Evolutionary conservation across 768 basidiomycete species (phyloP).

Genomic region (Mycena belliarum): DNA sequence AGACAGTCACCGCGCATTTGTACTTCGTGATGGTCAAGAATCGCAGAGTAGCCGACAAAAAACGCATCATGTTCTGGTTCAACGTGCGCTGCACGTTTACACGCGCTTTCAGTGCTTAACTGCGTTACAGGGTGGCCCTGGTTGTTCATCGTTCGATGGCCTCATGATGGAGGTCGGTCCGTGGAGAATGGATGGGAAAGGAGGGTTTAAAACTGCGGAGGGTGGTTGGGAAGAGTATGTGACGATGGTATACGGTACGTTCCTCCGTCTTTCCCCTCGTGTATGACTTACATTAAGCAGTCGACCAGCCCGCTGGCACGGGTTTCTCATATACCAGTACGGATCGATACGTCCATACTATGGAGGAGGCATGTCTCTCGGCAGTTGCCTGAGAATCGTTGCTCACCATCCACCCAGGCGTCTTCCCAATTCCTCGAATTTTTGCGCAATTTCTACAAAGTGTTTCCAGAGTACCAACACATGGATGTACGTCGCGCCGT

Average conservation of each 20-base stretch:
- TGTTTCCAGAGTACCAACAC: conserved; percentile 85
- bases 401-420: conserved; percentile 46
- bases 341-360: conserved; percentile 79
- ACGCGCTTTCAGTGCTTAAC: neutral
- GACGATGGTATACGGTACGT: conserved; percentile 87
- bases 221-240: conserved; percentile 99
- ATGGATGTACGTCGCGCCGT: conserved; percentile 67
- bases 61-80: conserved; percentile 94
- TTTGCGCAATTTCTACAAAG: conserved; percentile 79
- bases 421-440: conserved; percentile 81
- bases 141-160: conserved; percentile 96
- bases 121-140: conserved; percentile 79
- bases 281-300: conserved; percentile 44
- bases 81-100: conserved; percentile 65
- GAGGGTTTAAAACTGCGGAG: conserved; percentile 69
- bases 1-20: conserved; percentile 73
- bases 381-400: neutral
- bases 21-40: conserved; percentile 93
- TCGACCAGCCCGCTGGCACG: conserved; percentile 97
- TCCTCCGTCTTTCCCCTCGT: neutral
- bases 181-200: conserved; percentile 74
- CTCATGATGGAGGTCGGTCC: conserved; percentile 99
- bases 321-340: conserved; percentile 91
- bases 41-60: conserved; percentile 83
- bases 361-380: conserved; percentile 54